A percentile compares a stretch with the other conserved stretches of the same genome.
Evolutionary conservation across 163 green algal genomes (phyloP).

Genomic region (Trebouxia gelatinosa): DNA sequence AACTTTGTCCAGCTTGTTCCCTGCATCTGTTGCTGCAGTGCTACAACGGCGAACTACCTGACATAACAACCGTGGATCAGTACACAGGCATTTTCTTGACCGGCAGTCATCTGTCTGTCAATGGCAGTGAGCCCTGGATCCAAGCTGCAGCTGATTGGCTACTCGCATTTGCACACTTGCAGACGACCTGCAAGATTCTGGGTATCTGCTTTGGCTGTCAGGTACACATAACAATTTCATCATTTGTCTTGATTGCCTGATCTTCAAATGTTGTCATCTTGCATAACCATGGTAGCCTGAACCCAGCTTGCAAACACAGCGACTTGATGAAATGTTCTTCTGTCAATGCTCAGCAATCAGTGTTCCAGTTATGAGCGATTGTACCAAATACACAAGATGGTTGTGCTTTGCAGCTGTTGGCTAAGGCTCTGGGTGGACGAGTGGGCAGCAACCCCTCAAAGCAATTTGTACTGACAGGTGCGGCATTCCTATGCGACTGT

Average conservation of each 20-base stretch:
- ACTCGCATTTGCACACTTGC: background rate
- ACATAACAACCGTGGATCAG: background rate
- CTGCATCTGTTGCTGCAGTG: no score
- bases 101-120: background rate
- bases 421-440: background rate
- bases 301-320: no score
- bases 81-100: slow-evolving; percentile 8
- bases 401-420: slow-evolving; percentile 13
- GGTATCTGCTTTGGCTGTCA: slow-evolving; percentile 20
- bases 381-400: no score
- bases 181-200: background rate
- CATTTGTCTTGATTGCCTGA: no score
- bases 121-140: background rate
- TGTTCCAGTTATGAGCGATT: no score
- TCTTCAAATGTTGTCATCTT: no score
- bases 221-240: no score
- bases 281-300: no score
- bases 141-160: background rate
- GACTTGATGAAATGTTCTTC: no score
- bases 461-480: slow-evolving; percentile 21
- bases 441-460: slow-evolving; percentile 6
- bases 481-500: no score
- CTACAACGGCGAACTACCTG: background rate
- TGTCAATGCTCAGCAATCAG: no score
- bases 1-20: no score